Base-by-base conservation (phyloP, 1,284 basidiomycete species). In the Leccinum subfulvum region DNA sequence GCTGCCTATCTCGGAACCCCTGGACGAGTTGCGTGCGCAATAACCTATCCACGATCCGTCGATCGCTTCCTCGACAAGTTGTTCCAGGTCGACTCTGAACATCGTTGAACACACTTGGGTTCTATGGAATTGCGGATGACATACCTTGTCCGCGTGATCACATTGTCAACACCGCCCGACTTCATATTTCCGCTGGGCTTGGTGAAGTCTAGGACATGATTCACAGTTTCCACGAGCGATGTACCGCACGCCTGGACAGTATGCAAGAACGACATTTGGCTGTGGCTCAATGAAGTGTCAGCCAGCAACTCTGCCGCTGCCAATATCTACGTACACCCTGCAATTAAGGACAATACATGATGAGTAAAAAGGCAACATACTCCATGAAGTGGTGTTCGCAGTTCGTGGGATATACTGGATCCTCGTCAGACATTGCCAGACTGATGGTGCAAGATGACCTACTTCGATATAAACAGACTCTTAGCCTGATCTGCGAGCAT, bases 31-130 rank as follows among this genome's bases (percentile, higher is more conserved):
- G 41, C 93, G 84, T 3, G 95, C 95, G 54, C 92, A 87, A 72
- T 95, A 90, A 7, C 96, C 95, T 56, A 98, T 92, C 92, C 92
- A 97, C 68, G 93, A 96, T 26, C 95, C 94, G 71, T 98, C 95
- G 30, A 96, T 90, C 1, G 95, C 95, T 71, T 97, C 94, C 77
- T 97, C 95, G n/a, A 97, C 86, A 10, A 98, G 83, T 72, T 91
- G 88, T 77, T 94, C 88, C 64, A 98, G 78, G 75, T 98, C 91
- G 61, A 94, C 90, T 64, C 91, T 93, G 65, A 4, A 63, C 33
- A 56, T 28, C 33, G 51, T 21, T 13, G 28, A 8, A 39, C 56
- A 26, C 30, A 8, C 28, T 56, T 55, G 23, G 7, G n/a, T n/a
- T 11, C 35, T 18, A 3, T 10, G 26, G 35, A 21, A 59, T 52